Conservation (phyloP, 1,284 basidiomycete genomes). For the Ustilago bromivora region DNA sequence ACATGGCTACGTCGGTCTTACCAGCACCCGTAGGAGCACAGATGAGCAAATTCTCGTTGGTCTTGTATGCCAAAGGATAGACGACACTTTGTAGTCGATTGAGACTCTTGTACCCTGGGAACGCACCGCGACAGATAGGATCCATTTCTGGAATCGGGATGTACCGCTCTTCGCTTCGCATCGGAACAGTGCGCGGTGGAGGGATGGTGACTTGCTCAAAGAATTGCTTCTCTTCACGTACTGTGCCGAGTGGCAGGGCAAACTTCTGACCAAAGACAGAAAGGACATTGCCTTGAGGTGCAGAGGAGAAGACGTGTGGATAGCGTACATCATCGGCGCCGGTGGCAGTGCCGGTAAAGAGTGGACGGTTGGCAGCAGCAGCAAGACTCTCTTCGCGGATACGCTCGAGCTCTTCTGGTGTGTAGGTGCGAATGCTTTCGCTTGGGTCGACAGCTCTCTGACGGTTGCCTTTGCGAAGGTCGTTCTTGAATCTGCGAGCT, state of each 20-base stretch:
- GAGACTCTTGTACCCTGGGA: constrained; percentile 86
- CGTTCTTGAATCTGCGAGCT: constrained; percentile 62
- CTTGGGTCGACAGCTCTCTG: constrained; percentile 16
- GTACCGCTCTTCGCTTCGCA: constrained; percentile 79
- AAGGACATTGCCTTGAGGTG: constrained; percentile 77
- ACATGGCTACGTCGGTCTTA: constrained; percentile 99
- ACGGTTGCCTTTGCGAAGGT: constrained; percentile 40
- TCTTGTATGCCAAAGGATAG: constrained; percentile 89
- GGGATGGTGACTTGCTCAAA: constrained; percentile 87
- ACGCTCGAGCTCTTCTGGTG: constrained; percentile 75
- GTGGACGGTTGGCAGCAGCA: constrained; percentile 77
- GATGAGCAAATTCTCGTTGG: constrained; percentile 96
- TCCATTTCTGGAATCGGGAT: constrained; percentile 83
- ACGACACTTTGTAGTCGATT: constrained; percentile 97
- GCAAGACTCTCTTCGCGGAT: constrained; percentile 78
- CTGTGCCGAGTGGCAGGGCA: constrained; percentile 85
- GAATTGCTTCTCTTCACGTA: constrained; percentile 74
- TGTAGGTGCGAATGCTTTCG: constrained; percentile 70
- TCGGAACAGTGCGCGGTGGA: constrained; percentile 83
- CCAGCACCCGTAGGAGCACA: constrained; percentile 73
- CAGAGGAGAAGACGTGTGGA: constrained; percentile 90
- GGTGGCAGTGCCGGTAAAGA: constrained; percentile 76
- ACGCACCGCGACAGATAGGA: constrained; percentile 83
- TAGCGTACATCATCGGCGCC: constrained; percentile 75
- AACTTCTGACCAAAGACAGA: constrained; percentile 82